These are phyloP conservation scores for Sonneratia alba DNA, from an alignment of 345 rosid genomes.

Conservation along the genomic window DNA sequence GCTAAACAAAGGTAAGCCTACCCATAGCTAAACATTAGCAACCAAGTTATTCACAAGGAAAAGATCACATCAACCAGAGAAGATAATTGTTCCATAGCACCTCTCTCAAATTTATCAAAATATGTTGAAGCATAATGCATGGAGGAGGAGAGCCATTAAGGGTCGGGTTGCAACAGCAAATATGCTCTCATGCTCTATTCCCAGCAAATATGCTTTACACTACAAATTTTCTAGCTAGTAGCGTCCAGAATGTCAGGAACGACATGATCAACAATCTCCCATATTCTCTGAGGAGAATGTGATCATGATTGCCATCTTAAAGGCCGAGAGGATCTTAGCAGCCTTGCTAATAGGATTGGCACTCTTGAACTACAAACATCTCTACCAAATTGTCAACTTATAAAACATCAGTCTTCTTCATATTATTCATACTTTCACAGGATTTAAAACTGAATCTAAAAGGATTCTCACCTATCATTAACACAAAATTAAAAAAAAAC, in stretches of 20 bases:
- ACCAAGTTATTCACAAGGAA: neutral
- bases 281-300: neutral
- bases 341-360: neutral
- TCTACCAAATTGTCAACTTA: neutral
- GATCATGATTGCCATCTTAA: neutral
- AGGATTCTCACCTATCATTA: too few species aligned
- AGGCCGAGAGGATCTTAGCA: neutral
- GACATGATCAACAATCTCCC: neutral
- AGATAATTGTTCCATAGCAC: neutral
- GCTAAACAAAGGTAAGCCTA: neutral
- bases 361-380: neutral
- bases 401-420: neutral
- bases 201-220: neutral
- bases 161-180: neutral
- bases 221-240: neutral
- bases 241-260: neutral
- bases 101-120: neutral
- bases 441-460: neutral
- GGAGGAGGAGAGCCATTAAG: neutral
- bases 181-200: too few species aligned
- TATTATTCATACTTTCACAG: neutral
- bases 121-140: neutral
- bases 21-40: neutral
- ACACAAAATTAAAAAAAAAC: too few species aligned
- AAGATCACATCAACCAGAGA: neutral